These are phyloP conservation scores for Chytriomyces sp. DNA, from an alignment of 192 early-diverging fungal genomes.

Conservation along the genomic window DNA sequence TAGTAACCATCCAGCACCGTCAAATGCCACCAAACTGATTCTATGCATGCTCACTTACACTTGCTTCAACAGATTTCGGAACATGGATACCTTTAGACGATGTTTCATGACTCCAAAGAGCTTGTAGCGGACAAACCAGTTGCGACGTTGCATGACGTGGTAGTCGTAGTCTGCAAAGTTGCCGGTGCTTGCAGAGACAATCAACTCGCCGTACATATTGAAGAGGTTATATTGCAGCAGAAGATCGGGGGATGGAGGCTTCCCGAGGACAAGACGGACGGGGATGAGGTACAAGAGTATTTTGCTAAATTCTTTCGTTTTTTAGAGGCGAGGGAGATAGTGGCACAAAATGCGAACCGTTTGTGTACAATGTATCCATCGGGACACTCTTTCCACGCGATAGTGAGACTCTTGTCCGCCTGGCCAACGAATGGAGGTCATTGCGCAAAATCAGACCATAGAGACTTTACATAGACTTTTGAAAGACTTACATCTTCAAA, in stretches of 20 bases:
- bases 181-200: not conserved
- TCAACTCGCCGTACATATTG: not conserved
- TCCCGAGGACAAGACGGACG: slow-evolving; percentile 16
- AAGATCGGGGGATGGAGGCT: not conserved
- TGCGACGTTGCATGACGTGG: not conserved
- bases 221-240: slow-evolving; percentile 4
- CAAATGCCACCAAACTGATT: not conserved
- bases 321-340: not conserved
- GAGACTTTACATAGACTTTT: too few species aligned
- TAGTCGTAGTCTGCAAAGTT: slow-evolving; percentile 14
- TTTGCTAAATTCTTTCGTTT: not conserved
- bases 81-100: slow-evolving; percentile 1
- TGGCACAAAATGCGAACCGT: not conserved
- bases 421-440: not conserved
- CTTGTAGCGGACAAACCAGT: slow-evolving; percentile 6
- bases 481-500: slow-evolving; percentile 18
- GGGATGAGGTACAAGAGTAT: slow-evolving; percentile 19
- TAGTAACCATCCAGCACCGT: not conserved
- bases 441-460: not conserved
- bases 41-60: not conserved
- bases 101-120: slow-evolving; percentile 7
- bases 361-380: not conserved
- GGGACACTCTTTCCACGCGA: slow-evolving; percentile 12
- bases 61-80: slow-evolving; percentile 15
- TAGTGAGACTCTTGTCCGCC: slow-evolving; percentile 12